Evolutionary conservation across 2,329 filamentous ascomycete species (phyloP).

Genomic region (Ophiosphaerella korrae): DNA sequence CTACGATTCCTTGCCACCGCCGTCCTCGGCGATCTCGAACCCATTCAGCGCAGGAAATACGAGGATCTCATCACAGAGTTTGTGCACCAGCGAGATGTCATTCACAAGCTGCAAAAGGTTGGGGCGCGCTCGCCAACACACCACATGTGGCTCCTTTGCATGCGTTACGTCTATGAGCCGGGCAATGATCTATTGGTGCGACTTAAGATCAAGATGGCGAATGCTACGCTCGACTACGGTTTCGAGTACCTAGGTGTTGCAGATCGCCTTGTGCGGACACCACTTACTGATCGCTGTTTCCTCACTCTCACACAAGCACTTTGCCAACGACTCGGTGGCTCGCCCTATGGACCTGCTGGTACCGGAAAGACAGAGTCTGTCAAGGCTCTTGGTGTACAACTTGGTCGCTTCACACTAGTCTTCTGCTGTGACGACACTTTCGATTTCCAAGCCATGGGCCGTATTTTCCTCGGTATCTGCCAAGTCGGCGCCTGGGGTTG

Average conservation of each 20-base stretch:
- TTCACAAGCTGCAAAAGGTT: constrained; percentile 79
- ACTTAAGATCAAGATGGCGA: constrained; percentile 93
- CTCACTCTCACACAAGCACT: constrained; percentile 95
- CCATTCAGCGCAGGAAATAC: constrained; percentile 91
- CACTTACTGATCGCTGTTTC: constrained; percentile 97
- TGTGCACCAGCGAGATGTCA: constrained; percentile 93
- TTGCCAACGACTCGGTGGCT: constrained; percentile 92
- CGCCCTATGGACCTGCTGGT: constrained; percentile 94
- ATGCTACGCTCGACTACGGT: constrained; percentile 91
- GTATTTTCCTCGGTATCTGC: constrained; percentile 98
- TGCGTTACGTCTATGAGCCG: constrained; percentile 89
- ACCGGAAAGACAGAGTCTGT: constrained; percentile 99
- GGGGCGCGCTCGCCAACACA: constrained; percentile 78
- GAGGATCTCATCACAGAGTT: constrained; percentile 99
- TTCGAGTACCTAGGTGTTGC: constrained; percentile 98
- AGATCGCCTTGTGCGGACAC: constrained; percentile 93
- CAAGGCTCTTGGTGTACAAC: constrained; percentile 93
- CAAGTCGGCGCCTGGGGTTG: constrained; percentile 99
- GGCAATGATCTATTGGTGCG: constrained; percentile 83
- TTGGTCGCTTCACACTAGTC: constrained; percentile 96
- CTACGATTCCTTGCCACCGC: constrained; percentile 85
- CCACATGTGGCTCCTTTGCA: constrained; percentile 92
- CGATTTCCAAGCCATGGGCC: constrained; percentile 99
- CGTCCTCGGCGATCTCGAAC: constrained; percentile 85
- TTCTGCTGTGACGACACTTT: constrained; percentile 99